A percentile compares a stretch with the other conserved stretches of the same genome.
phyloP scores from a whole-genome alignment of 306 rosid species.

The Rubus parviflorus region DNA sequence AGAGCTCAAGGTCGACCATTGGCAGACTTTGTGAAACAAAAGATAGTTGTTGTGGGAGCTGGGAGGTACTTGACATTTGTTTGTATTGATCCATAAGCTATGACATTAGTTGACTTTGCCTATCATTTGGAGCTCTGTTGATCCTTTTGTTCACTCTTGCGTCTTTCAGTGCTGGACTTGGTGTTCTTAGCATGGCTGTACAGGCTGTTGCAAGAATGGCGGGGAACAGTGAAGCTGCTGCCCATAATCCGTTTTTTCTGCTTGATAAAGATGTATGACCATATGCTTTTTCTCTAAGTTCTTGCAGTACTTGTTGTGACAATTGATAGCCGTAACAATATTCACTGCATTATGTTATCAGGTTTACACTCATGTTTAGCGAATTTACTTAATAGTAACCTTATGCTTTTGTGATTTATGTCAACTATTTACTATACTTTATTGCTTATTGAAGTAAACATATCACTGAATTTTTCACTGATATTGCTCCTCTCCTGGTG shows the following conservation, averaged over 20 bases:
- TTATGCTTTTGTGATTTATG: background rate
- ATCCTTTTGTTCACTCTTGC: slow-evolving; percentile 21
- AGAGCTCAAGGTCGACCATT: slow-evolving; percentile 94
- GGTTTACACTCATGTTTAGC: background rate
- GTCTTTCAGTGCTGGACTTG: slow-evolving; percentile 92
- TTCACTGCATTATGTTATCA: slow-evolving; percentile 10
- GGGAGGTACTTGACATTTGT: slow-evolving; percentile 71
- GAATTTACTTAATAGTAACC: background rate
- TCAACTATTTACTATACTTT: background rate
- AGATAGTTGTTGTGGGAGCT: slow-evolving; percentile 97
- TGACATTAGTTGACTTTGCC: slow-evolving; percentile 28
- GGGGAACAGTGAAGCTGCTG: slow-evolving; percentile 60
- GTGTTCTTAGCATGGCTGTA: slow-evolving; percentile 80
- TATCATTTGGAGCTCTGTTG: slow-evolving; percentile 23
- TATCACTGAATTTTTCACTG: background rate
- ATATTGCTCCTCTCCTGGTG: background rate
- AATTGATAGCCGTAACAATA: slow-evolving; percentile 4
- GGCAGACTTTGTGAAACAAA: slow-evolving; percentile 78
- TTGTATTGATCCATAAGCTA: slow-evolving; percentile 17
- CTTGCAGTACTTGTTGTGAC: slow-evolving; percentile 5
- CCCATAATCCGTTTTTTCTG: slow-evolving; percentile 68
- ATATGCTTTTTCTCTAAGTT: slow-evolving; percentile 14
- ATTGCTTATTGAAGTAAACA: background rate
- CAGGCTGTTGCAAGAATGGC: slow-evolving; percentile 78
- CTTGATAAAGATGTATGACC: slow-evolving; percentile 82